Base-by-base conservation (phyloP, 371 early-diverging fungal species). In the Lichtheimia ramosa region DNA sequence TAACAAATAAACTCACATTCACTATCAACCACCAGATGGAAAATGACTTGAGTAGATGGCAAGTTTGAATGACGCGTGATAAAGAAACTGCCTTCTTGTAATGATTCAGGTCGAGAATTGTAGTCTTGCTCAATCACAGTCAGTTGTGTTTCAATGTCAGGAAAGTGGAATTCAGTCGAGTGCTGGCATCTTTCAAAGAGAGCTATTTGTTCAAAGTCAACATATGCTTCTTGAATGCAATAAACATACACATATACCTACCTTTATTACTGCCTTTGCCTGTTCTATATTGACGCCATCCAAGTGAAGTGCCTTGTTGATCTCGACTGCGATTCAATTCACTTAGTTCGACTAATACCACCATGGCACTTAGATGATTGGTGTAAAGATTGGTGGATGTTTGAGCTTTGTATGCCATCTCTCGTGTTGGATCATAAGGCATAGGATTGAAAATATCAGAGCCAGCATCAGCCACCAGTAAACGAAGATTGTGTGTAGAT, bases 91-190 rank as follows among this genome's bases (percentile, higher is more conserved):
- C 93, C 92, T 73, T 82, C 85, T 53, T 75, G 63, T 14, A 85
- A 23, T 13, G 65, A 70, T 23, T 56, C 53, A 14, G 46, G 55
- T 8, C 63, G 61, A 18, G 70, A 61, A 25, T 64, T 65, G 55
- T 86, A 78, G 41, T 81, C 84, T 1, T 80, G 68, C 60, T 85
- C 81, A 41, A 89, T 77, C 1, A 61, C 58, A 34, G 71, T 68
- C 41, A 91, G 57, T 66, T 92, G 93, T 2, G 70, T 65, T 54
- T 89, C 89, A 13, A 91, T 74, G 59, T 83, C 76, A 13, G 87
- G 79, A 65, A 91, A 91, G 70, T 92, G 93, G 46, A 91, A 84
- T 58, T 92, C 93, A 0, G 90, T 90, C 14, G 89, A 83, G 24
- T 81, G 77, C 54, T 80, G 80, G 64, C 89, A 89, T 43, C 84